Conservation (phyloP, 2,329 filamentous ascomycete species). For the Penicillium glabrum region DNA sequence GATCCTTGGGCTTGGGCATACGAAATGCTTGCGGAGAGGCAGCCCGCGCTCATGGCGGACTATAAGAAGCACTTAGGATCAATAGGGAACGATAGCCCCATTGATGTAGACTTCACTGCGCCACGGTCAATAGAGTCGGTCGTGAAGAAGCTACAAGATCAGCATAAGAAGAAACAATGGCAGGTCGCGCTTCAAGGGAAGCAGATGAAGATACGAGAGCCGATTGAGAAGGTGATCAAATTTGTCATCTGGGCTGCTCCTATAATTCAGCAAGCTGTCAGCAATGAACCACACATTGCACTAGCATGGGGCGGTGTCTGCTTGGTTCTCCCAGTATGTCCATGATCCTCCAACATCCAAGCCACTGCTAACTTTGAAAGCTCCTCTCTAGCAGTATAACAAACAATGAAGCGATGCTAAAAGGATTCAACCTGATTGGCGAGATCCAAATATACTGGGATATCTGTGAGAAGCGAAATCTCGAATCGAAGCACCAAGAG, state of each 20-base stretch:
- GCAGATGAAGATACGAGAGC: slow-evolving; percentile 4
- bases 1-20: not conserved
- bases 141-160: not conserved
- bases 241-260: not conserved
- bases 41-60: not conserved
- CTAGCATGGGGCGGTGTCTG: not conserved
- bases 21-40: not conserved
- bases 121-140: not conserved
- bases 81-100: not conserved
- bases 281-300: not conserved
- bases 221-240: slow-evolving; percentile 7
- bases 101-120: not conserved
- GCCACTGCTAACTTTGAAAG: not conserved
- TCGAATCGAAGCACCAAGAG: not conserved
- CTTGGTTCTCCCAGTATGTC: not conserved
- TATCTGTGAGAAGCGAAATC: not conserved
- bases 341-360: not conserved
- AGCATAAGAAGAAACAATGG: slow-evolving; percentile 18
- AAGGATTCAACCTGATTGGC: not conserved
- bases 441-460: not conserved
- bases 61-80: not conserved
- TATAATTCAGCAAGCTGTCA: not conserved
- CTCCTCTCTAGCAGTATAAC: not conserved
- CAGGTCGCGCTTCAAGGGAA: slow-evolving; percentile 8
- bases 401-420: not conserved